A percentile compares a stretch with the other conserved stretches of the same genome.
Evolutionary conservation across 2,329 filamentous ascomycete genomes (phyloP).

Genomic region (Apiospora kogelbergensis): DNA sequence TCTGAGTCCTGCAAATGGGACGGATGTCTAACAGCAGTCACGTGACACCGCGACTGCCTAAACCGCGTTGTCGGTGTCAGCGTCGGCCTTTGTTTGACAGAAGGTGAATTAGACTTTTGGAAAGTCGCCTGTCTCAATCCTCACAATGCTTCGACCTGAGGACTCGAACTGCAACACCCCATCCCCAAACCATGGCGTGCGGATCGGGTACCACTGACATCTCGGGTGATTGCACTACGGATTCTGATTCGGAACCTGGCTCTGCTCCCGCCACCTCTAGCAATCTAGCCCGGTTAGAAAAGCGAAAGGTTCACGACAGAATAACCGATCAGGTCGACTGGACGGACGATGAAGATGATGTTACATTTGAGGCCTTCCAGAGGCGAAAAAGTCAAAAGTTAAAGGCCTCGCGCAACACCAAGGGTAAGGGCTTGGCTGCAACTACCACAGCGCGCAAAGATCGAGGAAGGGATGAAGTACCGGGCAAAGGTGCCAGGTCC

Average conservation of each 20-base stretch:
- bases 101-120: neutral
- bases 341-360: slow-evolving; percentile 27
- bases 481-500: slow-evolving; percentile 30
- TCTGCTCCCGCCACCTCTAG: neutral
- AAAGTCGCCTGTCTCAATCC: neutral
- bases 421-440: slow-evolving; percentile 15
- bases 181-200: neutral
- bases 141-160: neutral
- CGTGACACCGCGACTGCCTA: neutral
- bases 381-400: slow-evolving; percentile 21
- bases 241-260: neutral
- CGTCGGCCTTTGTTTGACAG: neutral
- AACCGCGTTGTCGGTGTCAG: neutral
- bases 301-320: neutral
- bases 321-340: slow-evolving; percentile 19
- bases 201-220: neutral
- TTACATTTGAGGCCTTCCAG: slow-evolving; percentile 19
- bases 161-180: neutral
- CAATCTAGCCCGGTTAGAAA: neutral
- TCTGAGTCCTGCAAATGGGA: too few species aligned
- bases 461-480: slow-evolving; percentile 14
- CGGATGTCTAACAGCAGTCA: neutral
- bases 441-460: slow-evolving; percentile 15
- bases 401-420: slow-evolving; percentile 19
- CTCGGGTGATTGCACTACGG: slow-evolving; percentile 6